Evolutionary conservation across 2,329 filamentous ascomycete genomes (phyloP), one percentile per base, ranked within the genome.

Genomic region (Cladorrhinum sp.): DNA sequence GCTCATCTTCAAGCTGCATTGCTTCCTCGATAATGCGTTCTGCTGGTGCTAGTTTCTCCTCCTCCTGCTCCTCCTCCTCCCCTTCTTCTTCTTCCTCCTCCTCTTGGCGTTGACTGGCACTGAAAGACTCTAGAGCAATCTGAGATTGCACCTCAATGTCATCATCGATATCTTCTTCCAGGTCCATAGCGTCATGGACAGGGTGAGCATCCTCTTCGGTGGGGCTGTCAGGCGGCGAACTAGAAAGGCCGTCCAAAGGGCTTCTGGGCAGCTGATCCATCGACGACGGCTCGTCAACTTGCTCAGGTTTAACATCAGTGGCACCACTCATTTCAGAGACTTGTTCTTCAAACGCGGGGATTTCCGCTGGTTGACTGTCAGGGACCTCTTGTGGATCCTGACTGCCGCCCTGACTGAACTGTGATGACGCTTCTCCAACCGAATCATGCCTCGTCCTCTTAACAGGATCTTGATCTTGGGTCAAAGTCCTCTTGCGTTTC

Each of bases 71-170:
- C 23, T 36, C 25, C 25, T 24, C 29, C 18, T 55, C 52, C 10
- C 27, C 52, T 18, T 55, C 20, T 4, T 55, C 50, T 12, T 55
- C 45, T 32, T 62, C 50, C 25, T 58, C 58, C 12, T 38, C 54
- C 58, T 65, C 68, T 54, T 59, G 59, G 2, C 51, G 54, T 6
- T 56, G 38, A 49, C 64, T 68, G 20, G 58, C 65, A 59, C 62
- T 70, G 57, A 52, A 62, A 50, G 66, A 63, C 52, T 66, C 66
- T 20, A 65, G 62, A n/a, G 64, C 69, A 56, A 71, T 67, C 59
- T 73, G 69, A 7, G 68, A 71, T 55, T 72, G 70, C 32, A 73
- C 67, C 22, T 71, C 67, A 9, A 63, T 53, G 32, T 72, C 68
- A 18, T 70, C 66, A 6, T 16, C 25, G 23, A 13, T 20, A 9